A percentile compares a stretch with the other conserved stretches of the same genome.
phyloP scores from a whole-genome alignment of 2,329 filamentous ascomycete genomes.

The Fonsecaea nubica region DNA sequence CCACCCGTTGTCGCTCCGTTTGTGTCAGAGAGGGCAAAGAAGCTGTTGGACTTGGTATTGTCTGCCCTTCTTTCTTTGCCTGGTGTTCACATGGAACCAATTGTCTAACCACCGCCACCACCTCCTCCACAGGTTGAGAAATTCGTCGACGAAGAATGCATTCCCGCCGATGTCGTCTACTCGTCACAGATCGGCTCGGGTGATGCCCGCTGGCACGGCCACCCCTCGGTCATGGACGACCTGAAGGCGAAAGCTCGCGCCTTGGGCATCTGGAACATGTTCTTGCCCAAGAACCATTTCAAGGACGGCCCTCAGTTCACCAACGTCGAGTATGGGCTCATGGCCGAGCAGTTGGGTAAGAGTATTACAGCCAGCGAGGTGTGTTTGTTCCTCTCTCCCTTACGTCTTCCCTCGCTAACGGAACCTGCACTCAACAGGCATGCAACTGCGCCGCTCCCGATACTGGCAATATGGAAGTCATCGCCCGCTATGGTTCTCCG shows the following conservation, averaged over 20 bases:
- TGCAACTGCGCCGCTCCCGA: conserved; percentile 88
- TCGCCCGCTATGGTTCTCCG: conserved; percentile 88
- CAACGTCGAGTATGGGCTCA: conserved; percentile 95
- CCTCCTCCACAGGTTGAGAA: conserved; percentile 71
- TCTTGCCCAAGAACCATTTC: conserved; percentile 93
- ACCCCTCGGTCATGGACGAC: conserved; percentile 84
- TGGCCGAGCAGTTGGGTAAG: conserved; percentile 95
- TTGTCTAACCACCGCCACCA: background rate
- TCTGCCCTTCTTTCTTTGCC: conserved; percentile 47
- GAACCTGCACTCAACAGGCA: conserved; percentile 1
- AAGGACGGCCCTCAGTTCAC: conserved; percentile 84
- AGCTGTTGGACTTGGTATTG: conserved; percentile 75
- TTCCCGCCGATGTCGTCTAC: conserved; percentile 81
- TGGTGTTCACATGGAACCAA: too few species aligned
- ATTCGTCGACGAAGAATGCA: conserved; percentile 96
- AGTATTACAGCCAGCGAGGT: conserved; percentile 83
- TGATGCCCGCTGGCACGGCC: conserved; percentile 73
- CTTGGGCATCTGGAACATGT: conserved; percentile 97
- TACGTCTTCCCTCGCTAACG: background rate
- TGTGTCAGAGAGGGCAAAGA: conserved; percentile 83
- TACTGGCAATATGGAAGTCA: conserved; percentile 93
- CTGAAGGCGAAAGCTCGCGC: conserved; percentile 83
- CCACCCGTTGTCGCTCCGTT: conserved; percentile 64
- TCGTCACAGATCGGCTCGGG: conserved; percentile 78
- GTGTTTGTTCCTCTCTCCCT: conserved; percentile 42